phyloP scores from a whole-genome alignment of 345 rosid species.

The Corymbia maculata region DNA sequence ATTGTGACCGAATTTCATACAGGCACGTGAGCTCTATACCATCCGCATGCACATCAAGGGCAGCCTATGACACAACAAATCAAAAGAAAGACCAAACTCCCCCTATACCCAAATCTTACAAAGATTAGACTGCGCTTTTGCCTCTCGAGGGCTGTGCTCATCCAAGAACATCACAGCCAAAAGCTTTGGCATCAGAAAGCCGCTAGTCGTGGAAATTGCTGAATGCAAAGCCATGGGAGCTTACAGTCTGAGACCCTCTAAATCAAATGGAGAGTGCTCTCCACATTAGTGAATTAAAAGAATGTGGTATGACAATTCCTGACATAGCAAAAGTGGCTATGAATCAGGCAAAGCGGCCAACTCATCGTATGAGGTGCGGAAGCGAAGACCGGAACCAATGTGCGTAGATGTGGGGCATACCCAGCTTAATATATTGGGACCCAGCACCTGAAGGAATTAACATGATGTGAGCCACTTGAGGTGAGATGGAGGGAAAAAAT shows the following conservation, averaged over 20 bases:
- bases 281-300: background rate
- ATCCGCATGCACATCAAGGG: background rate
- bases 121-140: background rate
- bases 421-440: conserved; percentile 72
- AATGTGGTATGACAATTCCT: background rate
- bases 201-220: background rate
- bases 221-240: background rate
- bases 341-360: conserved; percentile 9
- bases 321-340: background rate
- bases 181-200: background rate
- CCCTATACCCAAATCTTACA: background rate
- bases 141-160: background rate
- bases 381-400: conserved; percentile 66
- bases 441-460: conserved; percentile 51
- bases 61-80: background rate
- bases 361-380: conserved; percentile 52
- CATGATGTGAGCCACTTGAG: background rate
- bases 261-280: background rate
- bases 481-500: background rate
- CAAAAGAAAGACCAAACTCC: background rate
- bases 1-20: background rate
- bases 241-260: background rate
- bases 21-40: background rate
- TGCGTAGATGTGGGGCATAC: conserved; percentile 59
- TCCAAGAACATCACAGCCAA: background rate